phyloP scores from a whole-genome alignment of 2,329 filamentous ascomycete species.

The Alternaria arbusti region DNA sequence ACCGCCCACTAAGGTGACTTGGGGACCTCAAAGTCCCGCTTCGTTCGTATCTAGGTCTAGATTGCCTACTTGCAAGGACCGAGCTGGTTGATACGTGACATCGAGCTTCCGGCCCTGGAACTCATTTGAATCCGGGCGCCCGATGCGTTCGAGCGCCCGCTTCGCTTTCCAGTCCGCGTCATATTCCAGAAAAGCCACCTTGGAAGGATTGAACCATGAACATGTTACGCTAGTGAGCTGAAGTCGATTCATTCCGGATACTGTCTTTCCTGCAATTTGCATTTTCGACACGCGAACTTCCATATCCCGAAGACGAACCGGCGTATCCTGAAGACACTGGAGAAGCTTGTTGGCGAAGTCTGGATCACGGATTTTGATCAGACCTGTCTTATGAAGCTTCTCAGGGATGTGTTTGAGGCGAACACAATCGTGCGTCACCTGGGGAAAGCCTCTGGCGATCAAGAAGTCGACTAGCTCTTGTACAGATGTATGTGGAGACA shows the following conservation, averaged over 20 bases:
- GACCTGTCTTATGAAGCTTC: neutral
- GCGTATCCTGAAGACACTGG: neutral
- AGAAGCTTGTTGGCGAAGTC: slow-evolving; percentile 1
- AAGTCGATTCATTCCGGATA: slow-evolving; percentile 19
- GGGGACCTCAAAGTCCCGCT: no score
- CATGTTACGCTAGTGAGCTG: slow-evolving; percentile 23
- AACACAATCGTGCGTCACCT: neutral
- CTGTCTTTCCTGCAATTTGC: neutral
- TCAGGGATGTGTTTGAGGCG: neutral
- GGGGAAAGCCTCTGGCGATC: neutral
- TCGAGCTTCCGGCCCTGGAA: neutral
- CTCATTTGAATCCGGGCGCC: neutral
- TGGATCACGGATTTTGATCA: neutral
- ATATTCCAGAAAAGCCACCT: neutral
- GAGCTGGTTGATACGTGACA: neutral
- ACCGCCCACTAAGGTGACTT: no score
- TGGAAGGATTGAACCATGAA: slow-evolving; percentile 8
- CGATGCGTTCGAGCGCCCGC: neutral
- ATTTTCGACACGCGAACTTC: neutral
- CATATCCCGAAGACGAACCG: neutral
- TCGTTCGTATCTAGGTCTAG: neutral
- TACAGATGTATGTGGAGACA: neutral
- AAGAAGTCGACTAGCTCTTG: neutral
- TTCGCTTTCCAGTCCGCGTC: neutral
- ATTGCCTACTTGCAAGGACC: neutral